These are phyloP conservation scores for Xylaria telfairii DNA, from an alignment of 495 filamentous ascomycete species.

Conservation along the genomic window DNA sequence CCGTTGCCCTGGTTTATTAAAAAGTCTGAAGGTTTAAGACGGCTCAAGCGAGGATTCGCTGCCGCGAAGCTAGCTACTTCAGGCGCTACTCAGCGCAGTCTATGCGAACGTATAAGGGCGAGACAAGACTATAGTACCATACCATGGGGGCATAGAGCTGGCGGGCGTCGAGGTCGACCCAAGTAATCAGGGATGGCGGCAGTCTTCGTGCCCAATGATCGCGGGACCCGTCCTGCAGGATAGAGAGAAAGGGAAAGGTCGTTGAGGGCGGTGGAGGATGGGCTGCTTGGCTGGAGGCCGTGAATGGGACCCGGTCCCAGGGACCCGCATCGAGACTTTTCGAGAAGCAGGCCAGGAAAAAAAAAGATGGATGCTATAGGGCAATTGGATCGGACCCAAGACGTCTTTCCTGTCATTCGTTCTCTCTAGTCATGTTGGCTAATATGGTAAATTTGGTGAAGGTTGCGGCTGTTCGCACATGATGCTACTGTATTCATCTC, in stretches of 20 bases:
- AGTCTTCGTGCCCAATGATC: slow-evolving; percentile 43
- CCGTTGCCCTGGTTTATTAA: slow-evolving; percentile 19
- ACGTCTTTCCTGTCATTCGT: slow-evolving; percentile 10
- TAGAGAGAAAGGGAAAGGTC: slow-evolving; percentile 33
- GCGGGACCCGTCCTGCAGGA: slow-evolving; percentile 31
- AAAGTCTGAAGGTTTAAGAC: neutral
- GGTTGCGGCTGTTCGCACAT: slow-evolving; percentile 18
- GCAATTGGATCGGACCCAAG: slow-evolving; percentile 15
- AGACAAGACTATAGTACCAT: slow-evolving; percentile 15
- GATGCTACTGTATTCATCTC: neutral
- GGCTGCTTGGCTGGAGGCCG: slow-evolving; percentile 37
- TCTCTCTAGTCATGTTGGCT: neutral
- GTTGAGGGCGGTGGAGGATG: slow-evolving; percentile 37
- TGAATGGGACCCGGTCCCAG: slow-evolving; percentile 17
- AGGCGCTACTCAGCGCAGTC: slow-evolving; percentile 29
- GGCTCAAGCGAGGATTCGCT: slow-evolving; percentile 20
- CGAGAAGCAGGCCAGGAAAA: slow-evolving; percentile 25
- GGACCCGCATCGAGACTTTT: slow-evolving; percentile 18
- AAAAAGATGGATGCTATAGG: slow-evolving; percentile 14
- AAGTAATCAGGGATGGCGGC: slow-evolving; percentile 40
- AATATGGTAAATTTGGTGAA: slow-evolving; percentile 10
- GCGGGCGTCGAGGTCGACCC: slow-evolving; percentile 32
- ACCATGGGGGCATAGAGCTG: slow-evolving; percentile 25
- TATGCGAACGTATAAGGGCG: slow-evolving; percentile 33
- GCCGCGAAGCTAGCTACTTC: slow-evolving; percentile 26